Percentiles rank a stretch among this genome's conserved stretches.
Evolutionary conservation across 139 green algal genomes (phyloP).

Genomic region (Diplosphaera chodatii): DNA sequence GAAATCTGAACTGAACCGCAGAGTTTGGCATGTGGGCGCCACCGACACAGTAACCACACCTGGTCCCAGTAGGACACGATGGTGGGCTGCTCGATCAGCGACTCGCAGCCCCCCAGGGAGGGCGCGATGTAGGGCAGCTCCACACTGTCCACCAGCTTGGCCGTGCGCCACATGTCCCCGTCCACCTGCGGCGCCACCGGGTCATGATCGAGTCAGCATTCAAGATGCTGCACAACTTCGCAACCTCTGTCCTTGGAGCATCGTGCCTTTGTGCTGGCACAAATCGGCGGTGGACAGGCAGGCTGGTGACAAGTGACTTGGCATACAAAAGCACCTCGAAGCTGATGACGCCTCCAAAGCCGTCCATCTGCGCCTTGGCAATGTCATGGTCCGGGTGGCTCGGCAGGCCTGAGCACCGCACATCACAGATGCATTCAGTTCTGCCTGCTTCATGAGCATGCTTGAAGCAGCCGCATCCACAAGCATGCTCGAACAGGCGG

Average conservation of each 20-base stretch:
- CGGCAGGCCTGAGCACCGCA: slow-evolving; percentile 77
- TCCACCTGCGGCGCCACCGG: slow-evolving; percentile 33
- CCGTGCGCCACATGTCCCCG: slow-evolving; percentile 82
- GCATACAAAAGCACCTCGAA: slow-evolving; percentile 76
- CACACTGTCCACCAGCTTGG: slow-evolving; percentile 87
- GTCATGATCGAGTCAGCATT: slow-evolving; percentile 2
- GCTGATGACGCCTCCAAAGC: slow-evolving; percentile 92
- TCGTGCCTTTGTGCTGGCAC: too few relatives aligned
- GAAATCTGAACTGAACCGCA: too few relatives aligned
- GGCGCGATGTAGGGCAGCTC: slow-evolving; percentile 97
- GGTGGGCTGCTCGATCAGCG: slow-evolving; percentile 97
- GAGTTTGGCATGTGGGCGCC: not conserved
- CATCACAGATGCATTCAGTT: too few relatives aligned
- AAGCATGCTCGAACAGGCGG: too few relatives aligned
- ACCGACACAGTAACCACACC: not conserved
- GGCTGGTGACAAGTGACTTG: not conserved
- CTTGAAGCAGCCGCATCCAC: too few relatives aligned
- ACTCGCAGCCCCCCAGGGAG: slow-evolving; percentile 94
- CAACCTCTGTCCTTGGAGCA: too few relatives aligned
- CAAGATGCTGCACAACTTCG: too few relatives aligned
- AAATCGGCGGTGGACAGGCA: too few relatives aligned
- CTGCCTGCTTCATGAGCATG: too few relatives aligned
- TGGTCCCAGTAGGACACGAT: slow-evolving; percentile 86
- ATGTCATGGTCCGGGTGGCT: slow-evolving; percentile 93
- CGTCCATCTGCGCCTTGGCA: slow-evolving; percentile 85